Percentiles rank a stretch among this genome's conserved stretches.
Evolutionary conservation across 306 rosid genomes (phyloP).

Genomic region (Dicorynia guianensis): DNA sequence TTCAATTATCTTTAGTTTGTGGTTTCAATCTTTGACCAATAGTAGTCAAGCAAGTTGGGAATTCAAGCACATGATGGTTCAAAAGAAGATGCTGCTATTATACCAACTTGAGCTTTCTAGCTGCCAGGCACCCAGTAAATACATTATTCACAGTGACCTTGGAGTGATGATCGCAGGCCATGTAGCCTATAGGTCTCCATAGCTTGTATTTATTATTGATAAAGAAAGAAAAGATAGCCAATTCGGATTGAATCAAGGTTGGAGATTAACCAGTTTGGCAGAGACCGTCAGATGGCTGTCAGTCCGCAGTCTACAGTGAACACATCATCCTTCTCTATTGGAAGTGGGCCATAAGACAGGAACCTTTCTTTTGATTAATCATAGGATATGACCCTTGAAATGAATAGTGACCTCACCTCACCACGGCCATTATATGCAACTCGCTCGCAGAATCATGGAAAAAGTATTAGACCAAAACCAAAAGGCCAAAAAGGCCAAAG

Average conservation of each 20-base stretch:
- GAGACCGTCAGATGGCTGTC: slow-evolving; percentile 17
- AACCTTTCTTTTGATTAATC: slow-evolving; percentile 44
- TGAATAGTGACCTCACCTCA: slow-evolving; percentile 13
- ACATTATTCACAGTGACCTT: slow-evolving; percentile 32
- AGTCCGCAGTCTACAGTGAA: background rate
- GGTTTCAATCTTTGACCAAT: background rate
- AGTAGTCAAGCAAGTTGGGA: background rate
- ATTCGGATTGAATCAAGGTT: slow-evolving; percentile 41
- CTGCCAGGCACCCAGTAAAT: slow-evolving; percentile 11
- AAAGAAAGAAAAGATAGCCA: background rate
- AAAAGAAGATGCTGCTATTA: slow-evolving; percentile 2
- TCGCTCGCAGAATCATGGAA: slow-evolving; percentile 9
- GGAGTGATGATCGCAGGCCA: background rate
- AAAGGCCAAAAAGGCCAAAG: too few relatives aligned
- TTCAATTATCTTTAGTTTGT: too few relatives aligned
- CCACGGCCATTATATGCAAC: slow-evolving; percentile 3
- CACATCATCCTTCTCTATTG: slow-evolving; percentile 7
- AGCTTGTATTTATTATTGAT: background rate
- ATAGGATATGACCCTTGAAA: slow-evolving; percentile 29
- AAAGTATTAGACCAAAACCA: background rate
- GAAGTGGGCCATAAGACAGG: slow-evolving; percentile 30
- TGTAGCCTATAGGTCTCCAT: slow-evolving; percentile 14
- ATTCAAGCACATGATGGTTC: too few relatives aligned
- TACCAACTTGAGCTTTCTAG: slow-evolving; percentile 12
- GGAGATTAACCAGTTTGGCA: slow-evolving; percentile 23